Base-by-base conservation (phyloP, 2,329 filamentous ascomycete genomes). In the Canariomyces notabilis region DNA sequence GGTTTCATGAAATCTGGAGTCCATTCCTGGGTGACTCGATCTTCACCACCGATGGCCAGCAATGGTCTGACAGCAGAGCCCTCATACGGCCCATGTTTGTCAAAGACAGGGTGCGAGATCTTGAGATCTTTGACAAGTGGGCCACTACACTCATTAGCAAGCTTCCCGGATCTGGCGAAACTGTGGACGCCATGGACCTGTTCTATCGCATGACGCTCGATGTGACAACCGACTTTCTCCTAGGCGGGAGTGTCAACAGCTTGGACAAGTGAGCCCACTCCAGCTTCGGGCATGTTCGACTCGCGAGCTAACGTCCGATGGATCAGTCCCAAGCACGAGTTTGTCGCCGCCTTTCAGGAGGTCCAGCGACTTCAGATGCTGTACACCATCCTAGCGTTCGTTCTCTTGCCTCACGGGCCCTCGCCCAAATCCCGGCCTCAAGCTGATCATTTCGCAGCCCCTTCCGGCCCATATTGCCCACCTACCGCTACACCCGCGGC, bases 341-440 rank as follows among this genome's bases (percentile, higher is more conserved):
- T 90, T 60, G 83, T 83, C 1, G 69, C 79, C 37, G 82, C 84
- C 0, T 90, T 90, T 63, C 75, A 73, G 52, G 79, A 83, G 46
- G 82, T 86, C 2, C 85, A 89, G 61, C 72, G 76, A 35, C 71
- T 82, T 1, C 85, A 89, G 61, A 77, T 79, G 59, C 64, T 81
- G 46, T 70, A 85, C 39, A 79, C 82, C 40, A 72, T 69, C 46
- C 52, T 70, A 15, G 61, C 66, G 67, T 69, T 59, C 39, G 57
- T 63, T 15, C 20, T 18, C 42, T 34, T 11, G 20, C 20, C 11
- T 18, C 26, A 11, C 23, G 31, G 38, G 20, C 40, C 37, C 8
- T 8, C 20, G 5, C 21, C 43, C n/a, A n/a, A n/a, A n/a, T n/a
- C 20, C 4, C 18, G 21, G 15, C 5, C 31, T 9, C 32, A 29